These are phyloP conservation scores for Talaromyces borbonicus DNA, from an alignment of 495 filamentous ascomycete genomes.

Conservation along the genomic window DNA sequence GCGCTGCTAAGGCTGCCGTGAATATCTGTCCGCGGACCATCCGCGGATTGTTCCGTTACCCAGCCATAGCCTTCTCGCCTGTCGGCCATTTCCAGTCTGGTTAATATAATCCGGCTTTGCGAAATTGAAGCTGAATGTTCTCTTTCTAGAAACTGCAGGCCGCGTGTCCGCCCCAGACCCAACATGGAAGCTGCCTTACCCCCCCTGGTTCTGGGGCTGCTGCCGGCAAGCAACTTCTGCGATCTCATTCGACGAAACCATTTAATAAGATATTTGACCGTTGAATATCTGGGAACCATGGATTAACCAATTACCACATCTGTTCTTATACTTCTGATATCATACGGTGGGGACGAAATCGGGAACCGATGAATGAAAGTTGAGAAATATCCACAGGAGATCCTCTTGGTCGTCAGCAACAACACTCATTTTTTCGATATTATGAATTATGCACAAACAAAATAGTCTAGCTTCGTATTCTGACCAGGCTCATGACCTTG, in stretches of 20 bases:
- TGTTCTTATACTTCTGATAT: background rate
- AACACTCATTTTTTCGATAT: too few relatives aligned
- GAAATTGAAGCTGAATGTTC: background rate
- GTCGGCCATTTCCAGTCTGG: background rate
- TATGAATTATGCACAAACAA: too few relatives aligned
- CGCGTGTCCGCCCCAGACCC: slow-evolving; percentile 3
- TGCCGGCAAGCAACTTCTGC: slow-evolving; percentile 3
- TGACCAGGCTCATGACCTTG: too few relatives aligned
- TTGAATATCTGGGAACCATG: slow-evolving; percentile 1
- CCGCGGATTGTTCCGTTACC: background rate
- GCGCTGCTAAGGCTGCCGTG: too few relatives aligned
- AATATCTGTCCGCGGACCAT: too few relatives aligned
- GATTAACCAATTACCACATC: background rate
- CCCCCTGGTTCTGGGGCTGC: background rate
- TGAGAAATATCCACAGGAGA: background rate
- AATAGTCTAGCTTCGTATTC: too few relatives aligned
- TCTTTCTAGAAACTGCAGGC: background rate
- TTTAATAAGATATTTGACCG: background rate
- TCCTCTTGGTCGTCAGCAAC: too few relatives aligned
- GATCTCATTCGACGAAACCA: slow-evolving; percentile 4
- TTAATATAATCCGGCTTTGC: background rate
- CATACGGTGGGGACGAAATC: background rate
- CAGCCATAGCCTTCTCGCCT: background rate
- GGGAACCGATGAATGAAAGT: background rate
- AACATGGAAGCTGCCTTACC: background rate